phyloP scores from a whole-genome alignment of 345 rosid species.

The Hibiscus mutabilis region DNA sequence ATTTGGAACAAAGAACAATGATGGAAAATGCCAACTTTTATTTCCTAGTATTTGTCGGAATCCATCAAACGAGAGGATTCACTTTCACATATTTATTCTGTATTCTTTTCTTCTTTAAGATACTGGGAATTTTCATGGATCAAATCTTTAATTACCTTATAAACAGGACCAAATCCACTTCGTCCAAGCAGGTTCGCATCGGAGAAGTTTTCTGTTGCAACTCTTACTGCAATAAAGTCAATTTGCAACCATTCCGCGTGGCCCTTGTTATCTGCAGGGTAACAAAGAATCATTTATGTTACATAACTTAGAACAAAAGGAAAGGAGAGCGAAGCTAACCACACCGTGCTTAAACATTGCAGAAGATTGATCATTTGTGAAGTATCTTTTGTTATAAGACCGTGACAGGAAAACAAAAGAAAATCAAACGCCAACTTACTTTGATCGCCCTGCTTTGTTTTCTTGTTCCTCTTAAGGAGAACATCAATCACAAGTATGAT shows the following conservation, averaged over 20 bases:
- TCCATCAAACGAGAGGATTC: neutral
- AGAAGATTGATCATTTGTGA: neutral
- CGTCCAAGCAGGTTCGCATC: neutral
- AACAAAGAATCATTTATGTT: neutral
- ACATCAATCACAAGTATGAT: neutral
- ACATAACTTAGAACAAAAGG: neutral
- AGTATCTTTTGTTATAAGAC: neutral
- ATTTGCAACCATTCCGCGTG: neutral
- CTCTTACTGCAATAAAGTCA: neutral
- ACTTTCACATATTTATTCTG: neutral
- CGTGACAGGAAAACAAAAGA: neutral
- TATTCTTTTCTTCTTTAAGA: neutral
- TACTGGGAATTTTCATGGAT: no score
- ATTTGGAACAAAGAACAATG: neutral
- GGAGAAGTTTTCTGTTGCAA: slow-evolving; percentile 4
- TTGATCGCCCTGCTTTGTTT: neutral
- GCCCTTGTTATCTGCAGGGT: neutral
- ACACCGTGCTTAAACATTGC: no score
- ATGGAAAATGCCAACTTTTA: neutral
- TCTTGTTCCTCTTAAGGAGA: slow-evolving; percentile 8
- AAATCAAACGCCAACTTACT: neutral
- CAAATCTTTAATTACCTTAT: slow-evolving; percentile 1
- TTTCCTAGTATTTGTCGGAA: no score
- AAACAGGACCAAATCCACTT: slow-evolving; percentile 12
- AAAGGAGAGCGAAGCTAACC: neutral